phyloP scores from a whole-genome alignment of 345 rosid genomes.

The Eucalyptus pumila region DNA sequence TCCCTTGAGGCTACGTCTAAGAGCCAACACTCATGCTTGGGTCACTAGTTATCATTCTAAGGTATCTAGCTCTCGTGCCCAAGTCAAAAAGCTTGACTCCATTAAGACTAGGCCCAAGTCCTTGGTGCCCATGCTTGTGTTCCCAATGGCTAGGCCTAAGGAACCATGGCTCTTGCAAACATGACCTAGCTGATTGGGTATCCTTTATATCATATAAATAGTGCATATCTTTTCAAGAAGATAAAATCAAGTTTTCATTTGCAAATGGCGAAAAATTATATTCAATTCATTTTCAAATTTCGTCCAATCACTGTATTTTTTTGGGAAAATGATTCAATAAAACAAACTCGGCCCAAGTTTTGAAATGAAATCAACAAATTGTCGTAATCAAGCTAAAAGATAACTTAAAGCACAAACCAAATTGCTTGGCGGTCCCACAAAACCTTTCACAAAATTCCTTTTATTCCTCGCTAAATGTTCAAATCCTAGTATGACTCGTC shows the following conservation, averaged over 20 bases:
- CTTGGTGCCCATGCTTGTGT: background rate
- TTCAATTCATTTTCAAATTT: background rate
- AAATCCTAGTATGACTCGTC: background rate
- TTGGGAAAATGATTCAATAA: background rate
- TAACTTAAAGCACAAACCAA: background rate
- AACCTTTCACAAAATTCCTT: background rate
- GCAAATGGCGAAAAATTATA: background rate
- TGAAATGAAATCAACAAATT: background rate
- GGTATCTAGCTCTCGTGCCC: background rate
- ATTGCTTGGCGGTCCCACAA: background rate
- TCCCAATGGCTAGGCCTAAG: background rate
- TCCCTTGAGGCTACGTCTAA: background rate
- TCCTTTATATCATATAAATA: background rate
- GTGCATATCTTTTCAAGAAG: background rate
- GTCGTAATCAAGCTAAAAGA: background rate
- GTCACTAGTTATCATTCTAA: accelerated
- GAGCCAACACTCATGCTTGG: accelerated
- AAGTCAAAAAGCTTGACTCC: background rate
- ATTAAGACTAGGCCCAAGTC: background rate
- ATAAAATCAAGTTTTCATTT: background rate
- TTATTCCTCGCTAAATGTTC: background rate
- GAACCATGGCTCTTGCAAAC: background rate
- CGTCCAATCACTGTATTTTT: background rate
- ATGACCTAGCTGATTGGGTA: background rate
- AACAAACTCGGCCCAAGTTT: background rate